phyloP scores from a whole-genome alignment of 306 rosid species.

The Fagus sylvatica region DNA sequence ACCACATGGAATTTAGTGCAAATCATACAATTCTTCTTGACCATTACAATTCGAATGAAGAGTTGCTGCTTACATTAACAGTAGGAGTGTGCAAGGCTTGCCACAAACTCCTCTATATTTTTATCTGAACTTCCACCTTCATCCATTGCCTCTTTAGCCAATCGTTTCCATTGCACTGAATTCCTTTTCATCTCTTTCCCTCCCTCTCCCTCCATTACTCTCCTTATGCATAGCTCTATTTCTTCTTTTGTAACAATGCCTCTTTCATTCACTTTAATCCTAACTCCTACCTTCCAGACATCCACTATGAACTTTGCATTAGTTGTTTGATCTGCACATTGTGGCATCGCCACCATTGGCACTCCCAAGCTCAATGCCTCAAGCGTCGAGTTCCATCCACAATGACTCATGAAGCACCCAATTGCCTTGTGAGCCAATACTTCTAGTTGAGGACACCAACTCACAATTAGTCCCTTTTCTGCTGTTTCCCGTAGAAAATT shows the following conservation, averaged over 20 bases:
- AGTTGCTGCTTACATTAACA: background rate
- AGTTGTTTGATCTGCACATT: conserved; percentile 22
- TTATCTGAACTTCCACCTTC: conserved; percentile 25
- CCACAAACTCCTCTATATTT: conserved; percentile 16
- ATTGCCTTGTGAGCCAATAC: conserved; percentile 10
- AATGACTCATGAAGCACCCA: conserved; percentile 19
- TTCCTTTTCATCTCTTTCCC: conserved; percentile 13
- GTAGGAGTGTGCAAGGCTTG: background rate
- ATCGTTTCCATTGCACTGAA: conserved; percentile 10
- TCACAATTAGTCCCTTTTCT: background rate
- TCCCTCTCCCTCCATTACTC: conserved; percentile 24
- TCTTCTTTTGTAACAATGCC: conserved; percentile 13
- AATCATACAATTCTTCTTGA: background rate
- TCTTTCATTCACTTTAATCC: conserved; percentile 4
- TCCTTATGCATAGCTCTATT: background rate
- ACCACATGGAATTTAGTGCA: no score
- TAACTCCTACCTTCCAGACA: conserved; percentile 24
- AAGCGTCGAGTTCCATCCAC: conserved; percentile 26
- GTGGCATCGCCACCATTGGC: conserved; percentile 23
- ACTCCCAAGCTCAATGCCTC: conserved; percentile 25
- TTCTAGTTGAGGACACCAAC: conserved; percentile 19
- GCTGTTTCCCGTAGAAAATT: background rate
- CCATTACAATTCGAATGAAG: background rate
- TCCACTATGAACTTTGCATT: conserved; percentile 17
- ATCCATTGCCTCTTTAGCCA: conserved; percentile 10